Evolutionary conservation across 2,329 filamentous ascomycete genomes (phyloP), one percentile per base, ranked within the genome.

Genomic region (Talaromyces sp.): DNA sequence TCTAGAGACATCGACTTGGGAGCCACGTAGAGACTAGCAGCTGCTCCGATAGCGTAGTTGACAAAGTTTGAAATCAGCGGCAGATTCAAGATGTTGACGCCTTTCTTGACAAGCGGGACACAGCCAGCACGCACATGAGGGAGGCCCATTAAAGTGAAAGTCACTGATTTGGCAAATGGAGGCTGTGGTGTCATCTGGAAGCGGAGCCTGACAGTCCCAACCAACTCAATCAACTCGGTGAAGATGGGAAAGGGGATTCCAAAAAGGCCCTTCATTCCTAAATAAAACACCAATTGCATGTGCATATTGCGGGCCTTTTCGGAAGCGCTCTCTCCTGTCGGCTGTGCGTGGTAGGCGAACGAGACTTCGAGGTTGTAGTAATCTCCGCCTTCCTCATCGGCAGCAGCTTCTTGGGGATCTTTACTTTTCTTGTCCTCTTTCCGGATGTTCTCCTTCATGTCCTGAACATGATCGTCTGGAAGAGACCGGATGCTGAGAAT

Each of bases 1-100:
- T 99, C 94, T 54, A 98, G 83, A 0, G 91, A 92, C 89, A 98
- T 89, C 10, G 89, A 95, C 77, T 97, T 97, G 8, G 94, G 94
- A 2, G 94, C 94, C 30, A 97, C 92, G 65, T 97, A 97, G 85
- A 96, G 89, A 71, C 88, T 90, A 2, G 90, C 89, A 0, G 93
- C 92, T 0, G 95, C 87, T 42, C 87, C 88, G 68, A 98, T 96
- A 5, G 94, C 92, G 78, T 93, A 96, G 76, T 97, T 96, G 75
- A 97, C 94, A 72, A 99, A 98, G 69, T 96, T 96, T 14, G 91
- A 96, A 68, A 98, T 97, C 42, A 98, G 76, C 0, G 94, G 94
- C 9, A 98, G 79, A 68, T 98, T 96, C 30, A 98, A 80, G 53
- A 98, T 87, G 68, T 98, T 98, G 64, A 96, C 88, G 2, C 92